These are phyloP conservation scores for Syzygium aqueum DNA, from an alignment of 345 rosid genomes.

Conservation along the genomic window DNA sequence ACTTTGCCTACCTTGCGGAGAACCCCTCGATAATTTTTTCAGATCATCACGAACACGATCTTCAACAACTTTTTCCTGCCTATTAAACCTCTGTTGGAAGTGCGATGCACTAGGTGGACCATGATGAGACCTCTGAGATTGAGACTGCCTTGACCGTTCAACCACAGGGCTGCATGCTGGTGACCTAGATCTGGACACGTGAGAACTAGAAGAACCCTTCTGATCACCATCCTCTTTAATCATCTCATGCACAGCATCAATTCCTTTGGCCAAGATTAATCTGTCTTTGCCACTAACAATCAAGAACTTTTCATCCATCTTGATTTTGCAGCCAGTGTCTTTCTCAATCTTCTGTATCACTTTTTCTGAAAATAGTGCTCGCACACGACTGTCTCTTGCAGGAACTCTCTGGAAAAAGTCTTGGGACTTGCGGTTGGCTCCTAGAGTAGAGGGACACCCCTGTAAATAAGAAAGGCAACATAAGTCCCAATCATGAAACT, in stretches of 20 bases:
- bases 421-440: constrained; percentile 86
- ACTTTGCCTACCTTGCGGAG: constrained; percentile 99
- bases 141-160: constrained; percentile 53
- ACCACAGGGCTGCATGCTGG: constrained; percentile 59
- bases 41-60: constrained; percentile 62
- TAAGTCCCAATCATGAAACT: background rate
- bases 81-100: constrained; percentile 56
- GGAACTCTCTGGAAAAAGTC: constrained; percentile 93
- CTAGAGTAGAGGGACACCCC: constrained; percentile 99
- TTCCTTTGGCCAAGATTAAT: constrained; percentile 82
- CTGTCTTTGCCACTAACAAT: constrained; percentile 96
- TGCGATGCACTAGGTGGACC: constrained; percentile 52
- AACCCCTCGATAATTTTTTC: constrained; percentile 61
- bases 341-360: constrained; percentile 67
- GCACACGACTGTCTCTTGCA: constrained; percentile 72
- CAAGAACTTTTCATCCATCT: constrained; percentile 87
- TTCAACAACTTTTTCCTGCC: constrained; percentile 66
- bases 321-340: constrained; percentile 85
- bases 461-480: constrained; percentile 7
- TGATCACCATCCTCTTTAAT: constrained; percentile 65
- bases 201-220: constrained; percentile 57
- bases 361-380: constrained; percentile 72
- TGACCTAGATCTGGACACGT: constrained; percentile 79
- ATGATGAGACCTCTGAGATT: constrained; percentile 47
- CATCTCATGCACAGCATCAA: constrained; percentile 87